Base-by-base conservation (phyloP, 2,329 filamentous ascomycete genomes). In the Cladosporium phlei region DNA sequence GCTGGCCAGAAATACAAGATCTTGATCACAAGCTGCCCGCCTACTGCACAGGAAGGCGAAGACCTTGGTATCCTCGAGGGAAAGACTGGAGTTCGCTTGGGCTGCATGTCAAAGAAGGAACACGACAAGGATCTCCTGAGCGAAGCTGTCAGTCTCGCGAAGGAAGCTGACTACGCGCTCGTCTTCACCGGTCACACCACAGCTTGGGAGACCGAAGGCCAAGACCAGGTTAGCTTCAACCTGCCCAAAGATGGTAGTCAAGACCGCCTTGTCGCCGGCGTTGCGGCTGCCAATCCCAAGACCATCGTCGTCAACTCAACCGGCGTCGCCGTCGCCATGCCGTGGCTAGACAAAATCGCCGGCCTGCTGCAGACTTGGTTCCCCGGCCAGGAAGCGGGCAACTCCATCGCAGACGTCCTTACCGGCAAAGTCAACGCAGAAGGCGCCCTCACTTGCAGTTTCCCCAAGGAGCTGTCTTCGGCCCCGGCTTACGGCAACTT, bases 401-500 rank as follows among this genome's bases (percentile, higher is more conserved):
- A 90, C 59, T 83, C 82, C 8, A 83, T 94, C 51, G 86, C 84
- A 0, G 86, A 91, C 54, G 75, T 91, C 1, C 71, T 91, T 0
- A 86, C 87, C 52, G 84, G 86, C 34, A 77, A 82, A 50, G 75
- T 79, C 34, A 89, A 86, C 59, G 86, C 87, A 0, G 83, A 79
- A 49, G 86, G 81, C 9, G 88, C 88, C 63, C 73, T 90, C 1
- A 83, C 85, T 0, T 71, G 89, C 17, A 84, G 82, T 0, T 88
- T 87, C 64, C 85, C 85, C 3, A 74, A 58, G 25, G 47, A 54
- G 12, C 53, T 59, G 38, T 55, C 63, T 40, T 62, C 65, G 54
- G 82, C 83, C 19, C 84, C 84, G 1, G 80, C 84, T 0, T 86
- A 79, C 66, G 76, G 83, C 62, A 87, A 83, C 63, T 88, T 83